Evolutionary conservation across 441 rosid genomes (phyloP).

Genomic region (Capsella rubella): DNA sequence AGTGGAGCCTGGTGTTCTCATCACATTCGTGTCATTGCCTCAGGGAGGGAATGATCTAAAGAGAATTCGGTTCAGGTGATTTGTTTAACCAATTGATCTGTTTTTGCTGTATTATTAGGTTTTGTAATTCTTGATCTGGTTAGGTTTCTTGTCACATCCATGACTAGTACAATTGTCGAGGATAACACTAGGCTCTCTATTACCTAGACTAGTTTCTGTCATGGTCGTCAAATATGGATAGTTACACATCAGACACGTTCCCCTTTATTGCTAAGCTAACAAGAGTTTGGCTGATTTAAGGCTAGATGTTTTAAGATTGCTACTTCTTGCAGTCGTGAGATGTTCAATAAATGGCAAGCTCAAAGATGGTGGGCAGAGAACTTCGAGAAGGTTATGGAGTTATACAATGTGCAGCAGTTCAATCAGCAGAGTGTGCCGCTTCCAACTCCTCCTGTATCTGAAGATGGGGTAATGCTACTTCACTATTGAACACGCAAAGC

Average conservation of each 20-base stretch:
- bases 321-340: slow-evolving; percentile 76
- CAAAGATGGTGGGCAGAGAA: slow-evolving; percentile 97
- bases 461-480: slow-evolving; percentile 67
- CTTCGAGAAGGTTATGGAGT: slow-evolving; percentile 90
- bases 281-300: neutral
- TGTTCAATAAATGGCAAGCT: slow-evolving; percentile 96
- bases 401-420: slow-evolving; percentile 83
- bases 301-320: neutral
- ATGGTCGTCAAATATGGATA: neutral
- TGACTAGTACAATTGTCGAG: slow-evolving; percentile 3
- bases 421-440: slow-evolving; percentile 74
- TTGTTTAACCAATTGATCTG: slow-evolving; percentile 1
- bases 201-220: neutral
- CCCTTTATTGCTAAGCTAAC: neutral
- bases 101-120: neutral
- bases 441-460: slow-evolving; percentile 70
- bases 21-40: slow-evolving; percentile 75
- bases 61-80: slow-evolving; percentile 84
- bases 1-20: slow-evolving; percentile 90
- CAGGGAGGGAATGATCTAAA: slow-evolving; percentile 86
- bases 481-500: neutral
- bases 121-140: neutral
- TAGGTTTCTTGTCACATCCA: neutral
- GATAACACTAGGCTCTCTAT: neutral
- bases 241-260: neutral